These are phyloP conservation scores for Pancytospora philotis DNA, from an alignment of 371 early-diverging fungal species.

Conservation along the genomic window DNA sequence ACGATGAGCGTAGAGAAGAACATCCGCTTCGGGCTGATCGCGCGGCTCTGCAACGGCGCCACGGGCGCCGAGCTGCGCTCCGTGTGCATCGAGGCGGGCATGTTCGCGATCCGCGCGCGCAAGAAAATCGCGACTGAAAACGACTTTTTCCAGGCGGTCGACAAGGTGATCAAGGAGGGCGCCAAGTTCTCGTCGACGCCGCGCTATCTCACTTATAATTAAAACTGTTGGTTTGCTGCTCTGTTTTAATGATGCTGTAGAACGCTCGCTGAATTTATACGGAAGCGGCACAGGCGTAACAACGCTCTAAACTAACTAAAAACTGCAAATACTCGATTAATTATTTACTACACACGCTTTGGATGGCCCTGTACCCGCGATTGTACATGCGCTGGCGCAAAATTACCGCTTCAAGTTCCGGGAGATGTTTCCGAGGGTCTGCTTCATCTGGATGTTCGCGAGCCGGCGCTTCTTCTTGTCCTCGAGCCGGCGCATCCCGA, in stretches of 20 bases:
- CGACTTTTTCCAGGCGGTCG: slow-evolving; percentile 95
- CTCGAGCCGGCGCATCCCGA: slow-evolving; percentile 2
- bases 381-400: no score
- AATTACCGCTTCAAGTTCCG: no score
- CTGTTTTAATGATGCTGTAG: no score
- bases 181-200: slow-evolving; percentile 88
- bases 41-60: slow-evolving; percentile 91
- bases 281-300: no score
- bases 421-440: no score
- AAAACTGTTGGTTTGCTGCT: no score
- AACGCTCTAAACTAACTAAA: no score
- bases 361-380: no score
- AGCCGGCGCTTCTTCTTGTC: slow-evolving; percentile 5
- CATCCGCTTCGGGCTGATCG: slow-evolving; percentile 91
- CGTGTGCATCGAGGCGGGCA: slow-evolving; percentile 99
- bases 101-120: slow-evolving; percentile 97
- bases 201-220: slow-evolving; percentile 65
- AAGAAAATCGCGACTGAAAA: slow-evolving; percentile 96
- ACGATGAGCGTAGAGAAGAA: slow-evolving; percentile 87
- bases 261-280: no score
- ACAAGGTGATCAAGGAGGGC: slow-evolving; percentile 96
- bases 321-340: no score
- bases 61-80: slow-evolving; percentile 88
- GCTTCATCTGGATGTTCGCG: neutral
- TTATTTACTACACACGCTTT: no score